Evolutionary conservation across 2,329 filamentous ascomycete species (phyloP).

Genomic region (Akanthomyces dipterigenus): DNA sequence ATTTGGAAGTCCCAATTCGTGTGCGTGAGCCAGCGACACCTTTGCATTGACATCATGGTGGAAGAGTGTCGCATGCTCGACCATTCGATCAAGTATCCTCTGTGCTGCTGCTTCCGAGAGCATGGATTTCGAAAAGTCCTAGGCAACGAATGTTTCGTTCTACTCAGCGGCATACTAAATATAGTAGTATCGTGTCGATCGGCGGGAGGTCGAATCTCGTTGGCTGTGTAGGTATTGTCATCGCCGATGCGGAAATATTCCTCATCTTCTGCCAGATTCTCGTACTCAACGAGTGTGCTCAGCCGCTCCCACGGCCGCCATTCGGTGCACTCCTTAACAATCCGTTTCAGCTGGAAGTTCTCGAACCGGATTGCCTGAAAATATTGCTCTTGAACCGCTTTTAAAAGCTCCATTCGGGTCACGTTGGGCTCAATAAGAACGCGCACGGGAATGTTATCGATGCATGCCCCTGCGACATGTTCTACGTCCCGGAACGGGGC

Average conservation of each 20-base stretch:
- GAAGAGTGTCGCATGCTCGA: background rate
- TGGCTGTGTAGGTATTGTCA: background rate
- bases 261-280: constrained; percentile 6
- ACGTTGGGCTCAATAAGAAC: background rate
- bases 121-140: background rate
- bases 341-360: background rate
- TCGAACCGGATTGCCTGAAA: background rate
- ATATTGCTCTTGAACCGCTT: background rate
- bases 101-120: background rate
- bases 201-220: constrained; percentile 4
- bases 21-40: background rate
- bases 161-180: background rate
- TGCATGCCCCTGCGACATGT: background rate
- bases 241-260: background rate
- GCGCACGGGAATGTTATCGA: background rate
- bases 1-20: background rate
- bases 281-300: constrained; percentile 9
- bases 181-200: constrained; percentile 8
- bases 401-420: background rate
- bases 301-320: constrained; percentile 8
- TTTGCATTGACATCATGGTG: background rate
- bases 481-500: background rate
- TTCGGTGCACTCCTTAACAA: background rate
- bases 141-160: constrained; percentile 2
- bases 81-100: constrained; percentile 5